Base-by-base conservation (phyloP, 23 red algal species). In the Gracilaria gracilis region DNA sequence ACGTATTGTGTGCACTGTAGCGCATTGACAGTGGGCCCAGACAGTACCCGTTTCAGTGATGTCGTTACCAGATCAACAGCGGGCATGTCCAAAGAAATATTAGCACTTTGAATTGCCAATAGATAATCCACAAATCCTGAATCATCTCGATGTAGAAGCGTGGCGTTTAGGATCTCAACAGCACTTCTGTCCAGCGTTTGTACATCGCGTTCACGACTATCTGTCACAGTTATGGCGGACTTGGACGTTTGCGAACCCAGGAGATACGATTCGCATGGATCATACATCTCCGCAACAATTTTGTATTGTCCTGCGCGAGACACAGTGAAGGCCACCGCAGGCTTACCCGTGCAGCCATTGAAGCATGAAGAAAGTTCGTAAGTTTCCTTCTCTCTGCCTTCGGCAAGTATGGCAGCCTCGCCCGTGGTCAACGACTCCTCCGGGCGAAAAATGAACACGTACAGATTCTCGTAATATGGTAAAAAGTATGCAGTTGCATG, bases 221-320 rank as follows among this genome's bases (percentile, higher is more conserved):
- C 69, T 7, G 35, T 47, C 37, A 75, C 69, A 77, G 39, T 77
- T 12, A 77, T 77, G 31, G 72, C 50, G 14, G 72, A 29, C 14
- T 77, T 75, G 20, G 66, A 72, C 84, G 66, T 55, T 31, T 75
- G 16, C 16, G 84, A 87, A 9, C 37, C 84, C 31, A 76, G 42
- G 11, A 74, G 67, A 17, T 58, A 27, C 9, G 67, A 54, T 37
- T 67, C 84, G 25, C 62, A 77, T 37, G 67, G 44, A 21, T 87
- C 84, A 32, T 74, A 87, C 67, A 87, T 87, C 38, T 87, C 48
- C 17, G 37, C 84, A 4, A 61, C 49, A 51, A 87, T 33, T n/a
- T 13, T 25, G 31, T 38, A 87, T 29, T 57, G 39, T 39, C 69
- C 84, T 7, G 64, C 66, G 12, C 49, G 33, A 53, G 39, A 0